Percentiles rank a stretch among this genome's conserved stretches.
Evolutionary conservation across 352 stramenopile species (phyloP).

Genomic region (Hyaloperonospora arabidopsidis): DNA sequence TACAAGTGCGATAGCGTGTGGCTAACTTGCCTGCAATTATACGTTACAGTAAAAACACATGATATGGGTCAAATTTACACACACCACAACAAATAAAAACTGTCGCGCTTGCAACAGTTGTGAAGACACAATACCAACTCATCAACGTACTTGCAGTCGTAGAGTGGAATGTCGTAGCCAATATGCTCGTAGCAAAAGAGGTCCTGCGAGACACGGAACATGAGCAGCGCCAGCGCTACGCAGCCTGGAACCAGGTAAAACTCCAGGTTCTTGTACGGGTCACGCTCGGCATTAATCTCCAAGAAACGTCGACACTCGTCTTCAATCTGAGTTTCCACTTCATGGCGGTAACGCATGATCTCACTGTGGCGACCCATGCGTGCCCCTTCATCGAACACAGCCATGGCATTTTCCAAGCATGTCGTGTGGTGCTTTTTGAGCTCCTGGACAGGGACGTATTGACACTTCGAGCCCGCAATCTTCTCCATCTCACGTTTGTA

Average conservation of each 20-base stretch:
- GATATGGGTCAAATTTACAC: conserved; percentile 10
- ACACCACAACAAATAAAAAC: conserved; percentile 4
- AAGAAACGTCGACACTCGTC: conserved; percentile 87
- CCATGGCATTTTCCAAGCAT: conserved; percentile 72
- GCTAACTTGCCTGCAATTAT: conserved; percentile 64
- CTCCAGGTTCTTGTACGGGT: conserved; percentile 92
- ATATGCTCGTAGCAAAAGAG: conserved; percentile 80
- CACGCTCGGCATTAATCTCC: conserved; percentile 91
- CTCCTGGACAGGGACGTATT: conserved; percentile 86
- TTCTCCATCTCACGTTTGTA: conserved; percentile 95
- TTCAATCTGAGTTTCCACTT: conserved; percentile 85
- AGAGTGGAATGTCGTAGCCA: conserved; percentile 80
- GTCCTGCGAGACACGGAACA: conserved; percentile 84
- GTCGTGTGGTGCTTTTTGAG: conserved; percentile 85
- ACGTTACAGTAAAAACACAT: conserved; percentile 1
- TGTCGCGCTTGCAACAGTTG: background rate
- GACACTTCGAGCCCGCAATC: conserved; percentile 73
- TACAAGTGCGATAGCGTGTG: conserved; percentile 79
- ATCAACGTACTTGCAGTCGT: conserved; percentile 84
- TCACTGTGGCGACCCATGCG: conserved; percentile 91
- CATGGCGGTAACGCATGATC: conserved; percentile 83
- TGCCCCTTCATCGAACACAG: conserved; percentile 90
- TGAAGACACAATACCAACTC: background rate
- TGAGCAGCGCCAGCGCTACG: conserved; percentile 83
- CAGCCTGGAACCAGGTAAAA: conserved; percentile 90